Percentiles rank a stretch among this genome's conserved stretches.
Evolutionary conservation across 495 filamentous ascomycete genomes (phyloP).

Genomic region (Astrothelium macrocarpum): DNA sequence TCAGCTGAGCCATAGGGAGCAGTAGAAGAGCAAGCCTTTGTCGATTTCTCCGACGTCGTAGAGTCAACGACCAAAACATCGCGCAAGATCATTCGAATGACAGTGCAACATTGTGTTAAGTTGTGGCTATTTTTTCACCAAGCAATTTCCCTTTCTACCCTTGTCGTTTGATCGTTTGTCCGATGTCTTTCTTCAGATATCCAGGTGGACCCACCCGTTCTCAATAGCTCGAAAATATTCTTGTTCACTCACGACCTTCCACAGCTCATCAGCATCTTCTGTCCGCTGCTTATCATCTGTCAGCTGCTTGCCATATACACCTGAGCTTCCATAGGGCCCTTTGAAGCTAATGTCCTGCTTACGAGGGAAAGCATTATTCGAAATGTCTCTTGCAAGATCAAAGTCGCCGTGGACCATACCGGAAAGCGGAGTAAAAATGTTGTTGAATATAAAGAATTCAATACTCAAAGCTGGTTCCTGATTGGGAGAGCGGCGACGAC

Average conservation of each 20-base stretch:
- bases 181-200: not conserved
- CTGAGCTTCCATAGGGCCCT: conserved; percentile 45
- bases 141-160: too few relatives aligned
- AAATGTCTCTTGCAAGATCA: conserved; percentile 30
- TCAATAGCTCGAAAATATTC: conserved; percentile 36
- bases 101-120: too few relatives aligned
- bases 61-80: too few relatives aligned
- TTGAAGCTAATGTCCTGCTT: conserved; percentile 32
- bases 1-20: too few relatives aligned
- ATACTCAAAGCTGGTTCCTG: conserved; percentile 26
- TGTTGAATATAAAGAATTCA: conserved; percentile 39
- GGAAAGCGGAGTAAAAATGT: conserved; percentile 40
- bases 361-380: conserved; percentile 34
- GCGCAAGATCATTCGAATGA: too few relatives aligned
- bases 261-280: conserved; percentile 25
- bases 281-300: conserved; percentile 29
- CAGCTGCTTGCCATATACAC: conserved; percentile 42
- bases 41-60: too few relatives aligned
- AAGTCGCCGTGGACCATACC: conserved; percentile 42
- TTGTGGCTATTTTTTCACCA: too few relatives aligned
- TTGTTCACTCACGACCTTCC: conserved; percentile 36
- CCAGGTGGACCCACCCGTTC: conserved; percentile 23
- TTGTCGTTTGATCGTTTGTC: too few relatives aligned
- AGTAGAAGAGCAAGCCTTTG: too few relatives aligned
- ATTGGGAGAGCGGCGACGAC: conserved; percentile 17